Evolutionary conservation across 371 early-diverging fungal species (phyloP).

Genomic region (Mucor plumbeus): DNA sequence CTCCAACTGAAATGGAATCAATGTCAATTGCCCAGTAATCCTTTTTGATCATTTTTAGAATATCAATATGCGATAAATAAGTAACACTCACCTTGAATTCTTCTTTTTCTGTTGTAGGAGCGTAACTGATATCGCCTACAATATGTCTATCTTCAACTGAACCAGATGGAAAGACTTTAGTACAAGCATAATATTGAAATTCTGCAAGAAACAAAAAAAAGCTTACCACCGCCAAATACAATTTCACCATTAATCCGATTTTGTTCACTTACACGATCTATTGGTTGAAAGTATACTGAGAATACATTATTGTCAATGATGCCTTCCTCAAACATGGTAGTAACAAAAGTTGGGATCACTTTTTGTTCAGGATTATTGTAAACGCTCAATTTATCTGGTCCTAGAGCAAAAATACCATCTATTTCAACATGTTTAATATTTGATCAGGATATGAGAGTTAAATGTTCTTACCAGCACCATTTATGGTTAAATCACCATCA

Average conservation of each 20-base stretch:
- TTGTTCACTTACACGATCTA: conserved; percentile 8
- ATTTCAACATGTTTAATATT: neutral
- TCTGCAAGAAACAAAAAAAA: neutral
- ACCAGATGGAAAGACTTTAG: neutral
- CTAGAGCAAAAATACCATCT: conserved; percentile 52
- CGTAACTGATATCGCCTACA: conserved; percentile 33
- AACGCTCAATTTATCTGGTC: conserved; percentile 42
- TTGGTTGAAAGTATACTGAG: conserved; percentile 47
- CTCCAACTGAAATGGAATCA: conserved; percentile 32
- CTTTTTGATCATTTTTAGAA: conserved; percentile 15
- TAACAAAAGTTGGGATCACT: conserved; percentile 42
- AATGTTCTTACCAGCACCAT: conserved; percentile 35
- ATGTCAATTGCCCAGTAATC: conserved; percentile 55
- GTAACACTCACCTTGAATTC: conserved; percentile 26
- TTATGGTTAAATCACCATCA: conserved; percentile 48
- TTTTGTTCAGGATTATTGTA: conserved; percentile 40
- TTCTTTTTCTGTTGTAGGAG: conserved; percentile 25
- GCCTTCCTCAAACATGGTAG: conserved; percentile 37
- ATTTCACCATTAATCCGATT: conserved; percentile 46
- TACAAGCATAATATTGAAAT: neutral
- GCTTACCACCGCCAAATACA: conserved; percentile 48
- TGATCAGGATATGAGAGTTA: neutral
- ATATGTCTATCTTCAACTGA: conserved; percentile 35
- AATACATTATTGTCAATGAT: conserved; percentile 43
- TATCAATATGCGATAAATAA: neutral